Base-by-base conservation (phyloP, 768 basidiomycete species). In the Mrakia gelida region DNA sequence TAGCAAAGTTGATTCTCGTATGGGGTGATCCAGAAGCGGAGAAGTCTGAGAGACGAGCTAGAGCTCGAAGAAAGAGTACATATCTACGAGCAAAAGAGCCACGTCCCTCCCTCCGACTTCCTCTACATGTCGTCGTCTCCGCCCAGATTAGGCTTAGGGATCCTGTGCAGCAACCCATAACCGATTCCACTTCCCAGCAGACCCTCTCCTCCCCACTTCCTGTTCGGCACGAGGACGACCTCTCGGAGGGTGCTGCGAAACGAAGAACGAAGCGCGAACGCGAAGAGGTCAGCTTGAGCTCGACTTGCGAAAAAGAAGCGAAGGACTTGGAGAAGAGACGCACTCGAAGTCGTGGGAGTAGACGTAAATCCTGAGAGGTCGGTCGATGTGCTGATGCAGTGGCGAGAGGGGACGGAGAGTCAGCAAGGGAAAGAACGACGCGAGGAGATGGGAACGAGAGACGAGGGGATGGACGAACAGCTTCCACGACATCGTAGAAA, bases 261-360 rank as follows among this genome's bases (percentile, higher is more conserved):
- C 43, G 52, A 67, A 28, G 21, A 38, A 49, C 2, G 3, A 72
- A 61, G 41, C n/a, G 41, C n/a, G 34, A 75, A 74, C 45, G 56
- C 71, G 56, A 49, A 34, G 75, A 72, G 73, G 71, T 71, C 45
- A 65, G 79, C 76, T 78, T 73, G 41, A 73, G 80, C 49, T 65
- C 56, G 43, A 23, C n/a, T n/a, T n/a, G n/a, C n/a, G n/a, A n/a
- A n/a, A n/a, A n/a, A n/a, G n/a, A n/a, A 78, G 45, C 77, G 56
- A 52, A n/a, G n/a, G 77, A 71, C 32, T 77, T 80, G 2, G 3
- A 28, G 32, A 26, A 6, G 45, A 21, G 9, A 82, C 93, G 73
- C 85, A 95, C 94, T 97, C 94, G 83, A 97, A 95, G 84, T 98
- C 96, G 80, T 93, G 91, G 21, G 95, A 97, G 85, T 98, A 99